A percentile compares a stretch with the other conserved stretches of the same genome.
Evolutionary conservation across 139 green algal species (phyloP).

Genomic region (Chlorokybus atmophyticus): DNA sequence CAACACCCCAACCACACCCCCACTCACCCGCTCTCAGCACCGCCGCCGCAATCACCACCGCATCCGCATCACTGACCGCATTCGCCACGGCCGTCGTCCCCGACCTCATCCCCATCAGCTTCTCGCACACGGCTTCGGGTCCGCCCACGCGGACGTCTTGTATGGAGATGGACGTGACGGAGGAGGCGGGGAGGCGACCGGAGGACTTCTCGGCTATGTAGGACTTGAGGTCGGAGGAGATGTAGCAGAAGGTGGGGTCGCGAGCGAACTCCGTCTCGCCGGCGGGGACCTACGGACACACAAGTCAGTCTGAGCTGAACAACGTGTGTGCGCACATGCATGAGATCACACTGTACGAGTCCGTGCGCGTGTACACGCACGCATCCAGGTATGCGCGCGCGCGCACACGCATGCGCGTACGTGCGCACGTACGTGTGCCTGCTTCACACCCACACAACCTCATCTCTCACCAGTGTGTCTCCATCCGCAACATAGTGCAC

Average conservation of each 20-base stretch:
- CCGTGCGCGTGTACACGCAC: too few relatives aligned
- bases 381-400: too few relatives aligned
- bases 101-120: conserved; percentile 6
- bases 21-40: not conserved
- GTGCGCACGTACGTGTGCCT: too few relatives aligned
- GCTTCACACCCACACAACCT: too few relatives aligned
- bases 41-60: conserved; percentile 21
- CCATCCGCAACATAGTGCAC: conserved; percentile 32
- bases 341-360: too few relatives aligned
- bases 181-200: conserved; percentile 7
- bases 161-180: conserved; percentile 25
- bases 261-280: conserved; percentile 33
- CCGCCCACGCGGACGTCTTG: conserved; percentile 18
- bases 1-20: conserved; percentile 26
- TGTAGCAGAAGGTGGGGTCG: conserved; percentile 31
- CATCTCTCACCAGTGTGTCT: too few relatives aligned
- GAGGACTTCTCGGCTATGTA: conserved; percentile 35
- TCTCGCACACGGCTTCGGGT: conserved; percentile 3
- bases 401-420: too few relatives aligned
- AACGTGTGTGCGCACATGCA: not conserved
- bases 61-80: conserved; percentile 23
- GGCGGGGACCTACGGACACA: conserved; percentile 14
- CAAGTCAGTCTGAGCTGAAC: conserved; percentile 7
- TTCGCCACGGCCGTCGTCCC: conserved; percentile 27
- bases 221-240: conserved; percentile 23